Evolutionary conservation across 148 eudicot genomes (phyloP).

Genomic region (Heliamphora exappendiculata): DNA sequence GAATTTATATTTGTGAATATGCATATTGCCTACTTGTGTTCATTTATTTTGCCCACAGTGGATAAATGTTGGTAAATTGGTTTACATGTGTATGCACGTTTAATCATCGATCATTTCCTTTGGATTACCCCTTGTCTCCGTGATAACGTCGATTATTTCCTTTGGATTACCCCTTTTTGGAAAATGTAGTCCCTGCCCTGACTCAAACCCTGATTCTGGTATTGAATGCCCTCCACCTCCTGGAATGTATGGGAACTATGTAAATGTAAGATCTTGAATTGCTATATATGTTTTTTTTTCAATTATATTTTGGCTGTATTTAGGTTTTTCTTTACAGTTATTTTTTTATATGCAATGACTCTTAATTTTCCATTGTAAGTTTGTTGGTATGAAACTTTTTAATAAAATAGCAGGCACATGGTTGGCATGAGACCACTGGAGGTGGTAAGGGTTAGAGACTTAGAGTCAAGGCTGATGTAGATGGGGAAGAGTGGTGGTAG

Average conservation of each 20-base stretch:
- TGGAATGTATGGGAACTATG: constrained; percentile 95
- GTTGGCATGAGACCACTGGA: not conserved
- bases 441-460: not conserved
- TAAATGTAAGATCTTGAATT: constrained; percentile 52
- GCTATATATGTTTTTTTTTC: not conserved
- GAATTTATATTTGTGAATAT: not conserved
- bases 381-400: not conserved
- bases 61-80: not conserved
- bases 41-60: not conserved
- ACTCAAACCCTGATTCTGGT: constrained; percentile 44
- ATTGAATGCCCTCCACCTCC: constrained; percentile 89
- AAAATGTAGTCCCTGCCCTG: constrained; percentile 86
- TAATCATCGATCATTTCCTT: too few relatives aligned
- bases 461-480: not conserved
- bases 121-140: too few relatives aligned
- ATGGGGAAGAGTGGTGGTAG: not conserved
- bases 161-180: constrained; percentile 88
- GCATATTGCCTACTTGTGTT: not conserved
- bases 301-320: not conserved
- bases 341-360: not conserved
- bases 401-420: not conserved
- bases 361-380: not conserved
- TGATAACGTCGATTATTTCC: constrained; percentile 75
- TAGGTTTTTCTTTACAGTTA: not conserved
- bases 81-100: not conserved